phyloP scores from a whole-genome alignment of 2,329 filamentous ascomycete genomes.

The Neurospora crassa region DNA sequence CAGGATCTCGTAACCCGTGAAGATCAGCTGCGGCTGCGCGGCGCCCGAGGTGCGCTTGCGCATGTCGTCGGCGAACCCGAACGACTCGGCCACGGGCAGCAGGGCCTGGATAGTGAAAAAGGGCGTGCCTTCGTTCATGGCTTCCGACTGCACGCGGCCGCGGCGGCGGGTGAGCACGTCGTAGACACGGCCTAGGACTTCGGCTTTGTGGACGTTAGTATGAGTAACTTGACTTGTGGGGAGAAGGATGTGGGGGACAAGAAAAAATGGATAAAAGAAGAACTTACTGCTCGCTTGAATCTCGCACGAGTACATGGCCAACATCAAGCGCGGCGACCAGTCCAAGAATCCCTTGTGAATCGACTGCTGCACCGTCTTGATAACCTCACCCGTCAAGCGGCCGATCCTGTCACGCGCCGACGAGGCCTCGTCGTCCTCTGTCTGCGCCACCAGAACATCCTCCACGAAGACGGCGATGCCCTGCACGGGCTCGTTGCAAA shows the following conservation, averaged over 20 bases:
- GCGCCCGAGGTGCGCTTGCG: constrained; percentile 86
- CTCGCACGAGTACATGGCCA: constrained; percentile 97
- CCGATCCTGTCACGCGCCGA: constrained; percentile 59
- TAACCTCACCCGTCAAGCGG: constrained; percentile 84
- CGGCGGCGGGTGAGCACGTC: constrained; percentile 92
- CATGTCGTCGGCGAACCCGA: constrained; percentile 95
- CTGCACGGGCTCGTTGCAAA: constrained; percentile 89
- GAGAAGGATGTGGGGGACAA: neutral
- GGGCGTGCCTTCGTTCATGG: constrained; percentile 87
- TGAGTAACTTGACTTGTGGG: constrained; percentile 5
- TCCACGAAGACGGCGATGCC: constrained; percentile 88
- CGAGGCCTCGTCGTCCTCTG: constrained; percentile 35
- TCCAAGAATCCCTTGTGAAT: constrained; percentile 83
- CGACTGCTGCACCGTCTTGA: constrained; percentile 77
- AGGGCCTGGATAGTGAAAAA: constrained; percentile 91
- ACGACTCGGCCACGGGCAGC: constrained; percentile 87
- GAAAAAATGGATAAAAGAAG: neutral
- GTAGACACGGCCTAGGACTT: constrained; percentile 92
- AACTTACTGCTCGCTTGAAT: constrained; percentile 81
- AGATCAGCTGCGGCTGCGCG: constrained; percentile 86
- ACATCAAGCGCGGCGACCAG: constrained; percentile 89
- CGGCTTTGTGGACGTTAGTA: constrained; percentile 41
- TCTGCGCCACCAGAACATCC: constrained; percentile 54
- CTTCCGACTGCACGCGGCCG: constrained; percentile 80
- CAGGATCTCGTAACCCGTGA: constrained; percentile 83